A percentile compares a stretch with the other conserved stretches of the same genome.
Conservation (phyloP, 371 early-diverging fungal species). For the Mucor saturninus region DNA sequence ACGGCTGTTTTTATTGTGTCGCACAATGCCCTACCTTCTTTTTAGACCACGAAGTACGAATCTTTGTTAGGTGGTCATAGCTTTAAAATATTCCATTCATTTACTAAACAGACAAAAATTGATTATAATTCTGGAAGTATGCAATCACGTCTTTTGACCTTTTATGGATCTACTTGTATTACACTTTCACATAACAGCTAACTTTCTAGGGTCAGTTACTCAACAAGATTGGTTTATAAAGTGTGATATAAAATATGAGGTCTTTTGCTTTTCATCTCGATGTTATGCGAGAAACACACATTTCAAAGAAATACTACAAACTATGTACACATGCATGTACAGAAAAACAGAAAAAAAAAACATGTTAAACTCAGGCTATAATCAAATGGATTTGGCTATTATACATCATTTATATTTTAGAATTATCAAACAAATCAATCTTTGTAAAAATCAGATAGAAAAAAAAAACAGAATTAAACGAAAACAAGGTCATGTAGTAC, state of each 20-base stretch:
- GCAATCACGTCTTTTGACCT: not conserved
- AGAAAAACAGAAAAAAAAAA: no score
- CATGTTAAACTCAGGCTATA: no score
- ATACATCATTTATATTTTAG: no score
- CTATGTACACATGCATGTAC: no score
- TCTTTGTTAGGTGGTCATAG: conserved; percentile 19
- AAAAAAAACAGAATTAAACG: no score
- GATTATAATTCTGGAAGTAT: conserved; percentile 14
- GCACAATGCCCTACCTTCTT: conserved; percentile 13
- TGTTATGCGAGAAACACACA: no score
- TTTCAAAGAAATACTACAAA: no score
- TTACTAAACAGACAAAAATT: conserved; percentile 9
- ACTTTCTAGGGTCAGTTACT: not conserved
- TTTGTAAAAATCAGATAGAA: no score
- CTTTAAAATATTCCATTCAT: conserved; percentile 6
- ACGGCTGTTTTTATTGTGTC: conserved; percentile 3
- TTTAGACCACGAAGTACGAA: conserved; percentile 5
- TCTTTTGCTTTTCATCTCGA: no score
- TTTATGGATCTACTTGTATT: not conserved
- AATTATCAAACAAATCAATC: no score
- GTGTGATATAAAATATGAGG: not conserved
- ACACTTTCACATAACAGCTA: conserved; percentile 6
- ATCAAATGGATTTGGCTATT: no score
- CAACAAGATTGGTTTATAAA: not conserved
- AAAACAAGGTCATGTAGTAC: no score